Evolutionary conservation across 2,329 filamentous ascomycete species (phyloP).

Genomic region (Xylaria sp.): DNA sequence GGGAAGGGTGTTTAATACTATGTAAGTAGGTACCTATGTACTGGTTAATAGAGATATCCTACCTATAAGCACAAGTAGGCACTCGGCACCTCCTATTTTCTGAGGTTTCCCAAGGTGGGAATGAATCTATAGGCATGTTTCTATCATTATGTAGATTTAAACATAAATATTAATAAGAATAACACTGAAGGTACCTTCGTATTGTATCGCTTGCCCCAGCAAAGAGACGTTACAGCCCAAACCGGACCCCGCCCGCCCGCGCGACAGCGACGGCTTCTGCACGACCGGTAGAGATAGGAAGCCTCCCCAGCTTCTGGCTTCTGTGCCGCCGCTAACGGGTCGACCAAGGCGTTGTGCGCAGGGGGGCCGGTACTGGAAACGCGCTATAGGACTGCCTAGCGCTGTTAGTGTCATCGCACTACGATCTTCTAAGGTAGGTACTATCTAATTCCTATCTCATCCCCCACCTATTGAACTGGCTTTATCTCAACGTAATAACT

Average conservation of each 20-base stretch:
- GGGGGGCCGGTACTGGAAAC: slow-evolving; percentile 12
- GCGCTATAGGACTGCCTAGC: background rate
- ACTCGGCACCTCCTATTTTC: too few relatives aligned
- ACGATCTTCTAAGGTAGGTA: slow-evolving; percentile 9
- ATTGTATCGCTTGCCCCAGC: too few relatives aligned
- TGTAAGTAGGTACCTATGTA: too few relatives aligned
- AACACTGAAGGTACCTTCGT: too few relatives aligned
- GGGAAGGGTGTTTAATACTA: too few relatives aligned
- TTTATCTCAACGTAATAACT: slow-evolving; percentile 11
- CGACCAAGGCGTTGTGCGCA: background rate
- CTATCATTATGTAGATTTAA: too few relatives aligned
- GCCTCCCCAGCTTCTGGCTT: slow-evolving; percentile 1
- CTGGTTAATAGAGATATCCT: too few relatives aligned
- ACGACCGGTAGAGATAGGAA: background rate
- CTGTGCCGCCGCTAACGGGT: background rate
- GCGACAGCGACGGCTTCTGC: too few relatives aligned
- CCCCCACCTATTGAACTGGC: background rate
- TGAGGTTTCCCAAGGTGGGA: too few relatives aligned
- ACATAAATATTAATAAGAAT: too few relatives aligned
- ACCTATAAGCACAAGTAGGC: too few relatives aligned
- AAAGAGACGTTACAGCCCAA: background rate
- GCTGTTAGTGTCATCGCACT: slow-evolving; percentile 4
- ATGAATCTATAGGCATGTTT: too few relatives aligned
- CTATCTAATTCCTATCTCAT: background rate
- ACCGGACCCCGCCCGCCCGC: background rate